Evolutionary conservation across 345 rosid genomes (phyloP), one percentile per base, ranked within the genome.

Genomic region (Populus pruinosa): DNA sequence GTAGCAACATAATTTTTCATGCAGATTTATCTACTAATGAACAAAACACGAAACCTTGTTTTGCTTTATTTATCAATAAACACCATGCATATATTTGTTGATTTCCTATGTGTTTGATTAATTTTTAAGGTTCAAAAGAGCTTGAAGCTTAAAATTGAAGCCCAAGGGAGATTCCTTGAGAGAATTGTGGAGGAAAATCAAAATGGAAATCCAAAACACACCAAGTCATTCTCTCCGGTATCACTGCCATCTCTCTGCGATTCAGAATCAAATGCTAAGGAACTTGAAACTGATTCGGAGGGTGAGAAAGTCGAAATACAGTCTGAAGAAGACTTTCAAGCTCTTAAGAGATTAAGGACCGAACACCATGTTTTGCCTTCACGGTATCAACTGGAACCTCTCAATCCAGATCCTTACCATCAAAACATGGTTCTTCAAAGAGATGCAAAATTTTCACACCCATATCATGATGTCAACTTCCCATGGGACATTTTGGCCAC

Each of bases 61-160:
- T 43, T 31, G 5, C 10, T 63, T 75, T 6, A 14, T 43, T 18
- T 33, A 8, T 33, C 38, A 36, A 67, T 16, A 21, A 21, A 67
- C 38, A 11, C 47, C 10, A n/a, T n/a, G 63, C 63, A n/a, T 9
- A 9, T 66, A 25, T 59, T 33, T 55, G 36, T 23, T 53, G 16
- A 47, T 31, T 21, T 69, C 21, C 23, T 61, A 53, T 21, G 50
- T 74, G 29, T 13, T 17, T 65, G 38, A 5, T 61, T 56, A 29
- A 7, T 29, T 20, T 41, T 63, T 17, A 73, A 86, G 95, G 89
- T 85, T 39, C 91, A 84, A 64, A 82, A 82, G 81, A 86, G 82
- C 67, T 75, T 91, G 80, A 89, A 82, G 86, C 80, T 74, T 12
- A 91, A 88, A 78, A 79, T 86, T 5, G 90, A 89, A 82, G 89